Evolutionary conservation across 352 stramenopile genomes (phyloP), one percentile per base, ranked within the genome.

Genomic region (Phytophthora pinifolia): DNA sequence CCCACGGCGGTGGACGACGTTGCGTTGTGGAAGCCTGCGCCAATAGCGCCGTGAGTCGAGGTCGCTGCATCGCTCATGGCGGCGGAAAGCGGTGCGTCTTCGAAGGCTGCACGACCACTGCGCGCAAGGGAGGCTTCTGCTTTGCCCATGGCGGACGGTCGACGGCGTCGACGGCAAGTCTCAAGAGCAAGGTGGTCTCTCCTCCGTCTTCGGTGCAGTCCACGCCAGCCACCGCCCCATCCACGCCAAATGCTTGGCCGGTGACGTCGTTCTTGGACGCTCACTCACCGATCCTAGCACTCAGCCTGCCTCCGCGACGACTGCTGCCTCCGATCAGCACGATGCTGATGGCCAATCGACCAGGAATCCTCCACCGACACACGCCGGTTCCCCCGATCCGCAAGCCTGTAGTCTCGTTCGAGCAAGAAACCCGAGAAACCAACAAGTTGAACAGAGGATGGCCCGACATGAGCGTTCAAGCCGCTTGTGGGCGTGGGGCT

Each of bases 51-150:
- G 83, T 93, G 22, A 90, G 79, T 69, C 79, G 83, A 29, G 79
- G 83, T 52, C 85, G 87, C 60, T 94, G 85, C 53, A 94, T 94
- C 18, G 79, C 79, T 17, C 85, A 95, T 52, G 85, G 85, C 18
- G 85, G 85, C 2, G 85, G 85, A 15, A 93, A 93, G 56, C 81
- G 83, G 35, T 95, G 85, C 37, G 64, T 88, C 22, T 70, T 77
- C 13, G 76, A 85, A 36, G 79, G 79, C 17, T 94, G 85, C 49
- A 76, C 73, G 17, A 94, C 83, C 1, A 93, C 83, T 9, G 85
- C 85, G 13, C 77, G 85, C 30, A 89, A 88, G 42, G 85, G 83
- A 22, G 85, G 85, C 4, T 89, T 69, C 49, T 94, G 85, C 68
- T 92, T 94, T 67, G 83, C 83, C 12, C 85, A 94, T 34, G 85